Evolutionary conservation across 345 rosid genomes (phyloP), one percentile per base, ranked within the genome.

Genomic region (Camelina laxa): DNA sequence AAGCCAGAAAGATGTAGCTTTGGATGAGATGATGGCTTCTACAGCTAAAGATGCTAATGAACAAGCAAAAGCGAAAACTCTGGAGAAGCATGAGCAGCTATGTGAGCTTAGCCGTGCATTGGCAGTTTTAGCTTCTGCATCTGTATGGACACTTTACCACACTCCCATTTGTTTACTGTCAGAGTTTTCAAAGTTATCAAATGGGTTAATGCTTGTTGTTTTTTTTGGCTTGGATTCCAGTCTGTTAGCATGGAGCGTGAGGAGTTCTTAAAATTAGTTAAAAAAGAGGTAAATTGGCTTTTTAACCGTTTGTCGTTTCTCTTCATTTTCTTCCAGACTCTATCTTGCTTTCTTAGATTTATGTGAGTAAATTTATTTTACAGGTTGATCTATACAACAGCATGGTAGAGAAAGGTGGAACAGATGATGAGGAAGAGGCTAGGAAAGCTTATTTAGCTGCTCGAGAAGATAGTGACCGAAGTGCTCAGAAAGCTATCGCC

Each of bases 101-200:
- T 95, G 99, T 79, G 98, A 95, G 79, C 97, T 92, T 69, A 92
- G 97, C 69, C 97, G 91, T 80, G 99, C 99, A 51, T 74, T 95
- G 75, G 97, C 99, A 72, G 90, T 95, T 76, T 81, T 95, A 54
- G 97, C 98, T 84, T 92, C 99, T 38, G 99, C 97, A 64, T 95
- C 99, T 64, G 98, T 95, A 88, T 79, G 88, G 16, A 84, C 61
- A 41, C 11, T 17, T 48, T 20, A 49, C 65, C 72, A 53, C 68
- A 50, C 21, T 39, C 55, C n/a, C 62, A 54, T 51, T 9, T 42
- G 31, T 20, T 67, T 54, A 60, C 61, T 59, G 13, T 33, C 22
- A 19, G 20, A 44, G 61, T 51, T 72, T 54, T 17, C 19, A 14
- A 20, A 21, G 73, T 70, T 15, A 70, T 6, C 67, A 69, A 75